Base-by-base conservation (phyloP, 306 rosid species). In the Erythrophleum fordii region DNA sequence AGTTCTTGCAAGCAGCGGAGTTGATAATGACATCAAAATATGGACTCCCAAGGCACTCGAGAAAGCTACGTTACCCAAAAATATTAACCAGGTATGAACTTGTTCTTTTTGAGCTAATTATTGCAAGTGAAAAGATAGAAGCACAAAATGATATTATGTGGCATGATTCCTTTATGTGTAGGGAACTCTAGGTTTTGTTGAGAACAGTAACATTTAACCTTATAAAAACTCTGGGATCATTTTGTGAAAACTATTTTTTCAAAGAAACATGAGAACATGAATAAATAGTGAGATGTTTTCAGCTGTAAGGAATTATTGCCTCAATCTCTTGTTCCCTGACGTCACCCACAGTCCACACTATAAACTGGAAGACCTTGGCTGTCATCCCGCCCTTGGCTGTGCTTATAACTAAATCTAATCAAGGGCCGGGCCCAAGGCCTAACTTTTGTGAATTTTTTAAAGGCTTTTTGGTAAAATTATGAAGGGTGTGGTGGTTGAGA, bases 1-100 rank as follows among this genome's bases (percentile, higher is more conserved):
- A 78, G 88, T 84, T 83, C 97, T 95, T 86, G 98, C 97, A 69
- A 95, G 98, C 87, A 88, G 98, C 16, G 98, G 98, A 79, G 85
- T 92, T 72, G 98, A 95, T 35, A 31, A 61, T 76, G 91, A 95
- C 85, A 77, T 95, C 80, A 95, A 95, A 85, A 83, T 95, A 46
- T 95, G 98, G 98, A 92, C 92, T 52, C 97, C 98, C 42, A 91
- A 89, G 86, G 95, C 97, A 66, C 68, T 58, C 10, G 95, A 91
- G 87, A 94, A 88, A 82, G 97, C 91, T 86, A 78, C 58, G 39
- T 76, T 90, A 78, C 97, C 98, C 22, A 75, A 65, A 83, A 92
- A 81, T 49, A 85, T 95, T 58, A 91, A 90, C 69, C 84, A 81
- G 95, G 98, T 94, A 91, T 18, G 75, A 60, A n/a, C 76, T 73